Evolutionary conservation across 768 basidiomycete species (phyloP).

Genomic region (Leccinellum luteum): DNA sequence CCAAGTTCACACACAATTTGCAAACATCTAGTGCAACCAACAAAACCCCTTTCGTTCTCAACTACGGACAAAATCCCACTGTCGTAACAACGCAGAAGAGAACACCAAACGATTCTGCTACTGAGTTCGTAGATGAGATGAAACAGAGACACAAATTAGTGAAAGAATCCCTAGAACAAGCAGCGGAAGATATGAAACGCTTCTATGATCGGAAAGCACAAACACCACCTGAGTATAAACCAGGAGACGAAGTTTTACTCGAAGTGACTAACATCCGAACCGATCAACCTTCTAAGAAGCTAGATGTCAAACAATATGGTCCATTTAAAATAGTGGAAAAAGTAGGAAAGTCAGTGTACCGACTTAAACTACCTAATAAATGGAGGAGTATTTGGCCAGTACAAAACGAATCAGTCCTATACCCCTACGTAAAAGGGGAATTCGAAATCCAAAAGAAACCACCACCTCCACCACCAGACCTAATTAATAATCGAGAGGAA

Average conservation of each 20-base stretch:
- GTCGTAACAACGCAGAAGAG: too few species aligned
- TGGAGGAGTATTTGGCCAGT: not conserved
- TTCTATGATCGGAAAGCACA: not conserved
- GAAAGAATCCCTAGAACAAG: not conserved
- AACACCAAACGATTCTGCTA: too few species aligned
- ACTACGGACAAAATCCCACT: not conserved
- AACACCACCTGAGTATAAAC: too few species aligned
- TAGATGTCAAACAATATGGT: too few species aligned
- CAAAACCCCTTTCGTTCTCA: not conserved
- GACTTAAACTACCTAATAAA: not conserved
- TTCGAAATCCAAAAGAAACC: not conserved
- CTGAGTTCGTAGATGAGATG: not conserved
- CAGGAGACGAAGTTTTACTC: too few species aligned
- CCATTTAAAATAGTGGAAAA: too few species aligned
- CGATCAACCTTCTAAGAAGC: too few species aligned
- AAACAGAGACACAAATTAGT: not conserved
- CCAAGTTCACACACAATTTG: not conserved
- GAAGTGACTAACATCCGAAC: too few species aligned
- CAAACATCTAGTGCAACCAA: not conserved
- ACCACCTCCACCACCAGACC: not conserved
- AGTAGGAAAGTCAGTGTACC: not conserved
- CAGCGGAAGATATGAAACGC: not conserved
- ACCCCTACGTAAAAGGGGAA: not conserved
- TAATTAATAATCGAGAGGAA: accelerated
- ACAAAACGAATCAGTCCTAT: not conserved